Conservation (phyloP, 371 early-diverging fungal genomes). For the Apophysomyces trapeziformis region DNA sequence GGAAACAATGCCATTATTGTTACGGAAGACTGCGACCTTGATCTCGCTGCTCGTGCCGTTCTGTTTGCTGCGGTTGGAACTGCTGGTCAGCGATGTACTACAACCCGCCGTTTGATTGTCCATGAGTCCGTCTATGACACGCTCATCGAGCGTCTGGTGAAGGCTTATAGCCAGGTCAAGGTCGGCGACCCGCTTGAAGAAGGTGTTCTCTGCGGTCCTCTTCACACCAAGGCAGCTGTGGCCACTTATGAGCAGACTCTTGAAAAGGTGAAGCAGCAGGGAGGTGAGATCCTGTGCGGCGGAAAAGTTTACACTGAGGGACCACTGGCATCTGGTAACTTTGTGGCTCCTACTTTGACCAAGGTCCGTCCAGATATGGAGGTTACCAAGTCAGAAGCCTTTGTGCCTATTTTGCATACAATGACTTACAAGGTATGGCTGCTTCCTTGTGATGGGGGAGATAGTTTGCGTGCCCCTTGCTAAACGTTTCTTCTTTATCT, state of each 20-base stretch:
- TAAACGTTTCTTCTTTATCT: no score
- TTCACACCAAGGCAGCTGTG: conserved; percentile 90
- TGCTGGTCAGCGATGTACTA: conserved; percentile 97
- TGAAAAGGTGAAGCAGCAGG: conserved; percentile 77
- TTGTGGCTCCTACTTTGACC: conserved; percentile 96
- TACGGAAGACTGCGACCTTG: conserved; percentile 92
- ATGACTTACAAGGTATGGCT: conserved; percentile 72
- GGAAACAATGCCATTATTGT: conserved; percentile 97
- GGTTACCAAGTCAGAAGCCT: conserved; percentile 92
- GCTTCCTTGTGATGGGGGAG: neutral
- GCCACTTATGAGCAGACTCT: conserved; percentile 76
- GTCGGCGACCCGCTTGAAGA: conserved; percentile 90
- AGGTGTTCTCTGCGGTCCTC: conserved; percentile 91
- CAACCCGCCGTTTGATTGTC: conserved; percentile 91
- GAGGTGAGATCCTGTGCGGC: conserved; percentile 88
- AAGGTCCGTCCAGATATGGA: conserved; percentile 73
- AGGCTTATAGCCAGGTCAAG: conserved; percentile 88
- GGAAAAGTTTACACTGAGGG: conserved; percentile 71
- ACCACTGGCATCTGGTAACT: conserved; percentile 72
- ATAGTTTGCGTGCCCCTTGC: no score
- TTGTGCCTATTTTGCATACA: conserved; percentile 94
- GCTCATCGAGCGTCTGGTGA: conserved; percentile 76
- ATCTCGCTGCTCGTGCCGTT: conserved; percentile 87
- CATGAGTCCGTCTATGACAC: conserved; percentile 91
- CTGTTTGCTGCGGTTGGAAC: conserved; percentile 98